A percentile compares a stretch with the other conserved stretches of the same genome.
phyloP scores from a whole-genome alignment of 2,329 filamentous ascomycete genomes.

The Xylariaceae sp. region DNA sequence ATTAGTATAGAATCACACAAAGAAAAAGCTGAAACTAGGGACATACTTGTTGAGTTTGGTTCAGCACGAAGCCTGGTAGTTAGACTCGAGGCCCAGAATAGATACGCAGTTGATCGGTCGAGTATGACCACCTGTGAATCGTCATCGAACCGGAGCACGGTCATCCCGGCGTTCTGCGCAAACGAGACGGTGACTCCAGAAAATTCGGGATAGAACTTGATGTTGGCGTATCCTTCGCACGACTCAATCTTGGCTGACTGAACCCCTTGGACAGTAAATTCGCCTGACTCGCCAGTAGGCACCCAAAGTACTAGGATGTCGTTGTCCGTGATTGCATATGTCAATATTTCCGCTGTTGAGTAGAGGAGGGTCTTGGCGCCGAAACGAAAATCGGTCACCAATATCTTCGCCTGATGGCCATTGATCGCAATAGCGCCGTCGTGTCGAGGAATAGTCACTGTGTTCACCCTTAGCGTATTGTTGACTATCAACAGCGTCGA shows the following conservation, averaged over 20 bases:
- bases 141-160: slow-evolving; percentile 45
- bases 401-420: slow-evolving; percentile 60
- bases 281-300: slow-evolving; percentile 51
- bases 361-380: slow-evolving; percentile 51
- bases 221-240: slow-evolving; percentile 38
- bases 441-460: slow-evolving; percentile 51
- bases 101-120: slow-evolving; percentile 53
- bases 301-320: slow-evolving; percentile 52
- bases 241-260: slow-evolving; percentile 36
- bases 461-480: neutral
- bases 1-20: neutral
- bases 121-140: slow-evolving; percentile 50
- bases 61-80: slow-evolving; percentile 45
- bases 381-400: slow-evolving; percentile 58
- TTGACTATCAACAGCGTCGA: neutral
- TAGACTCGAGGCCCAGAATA: slow-evolving; percentile 54
- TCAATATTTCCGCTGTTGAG: slow-evolving; percentile 55
- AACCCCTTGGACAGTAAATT: slow-evolving; percentile 47
- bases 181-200: slow-evolving; percentile 45
- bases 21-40: neutral
- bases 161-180: slow-evolving; percentile 47
- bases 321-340: slow-evolving; percentile 47
- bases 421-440: slow-evolving; percentile 50
- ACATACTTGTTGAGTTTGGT: slow-evolving; percentile 43
- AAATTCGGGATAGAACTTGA: slow-evolving; percentile 41